These are phyloP conservation scores for Eucalyptus viminalis DNA, from an alignment of 345 rosid genomes.

Conservation along the genomic window DNA sequence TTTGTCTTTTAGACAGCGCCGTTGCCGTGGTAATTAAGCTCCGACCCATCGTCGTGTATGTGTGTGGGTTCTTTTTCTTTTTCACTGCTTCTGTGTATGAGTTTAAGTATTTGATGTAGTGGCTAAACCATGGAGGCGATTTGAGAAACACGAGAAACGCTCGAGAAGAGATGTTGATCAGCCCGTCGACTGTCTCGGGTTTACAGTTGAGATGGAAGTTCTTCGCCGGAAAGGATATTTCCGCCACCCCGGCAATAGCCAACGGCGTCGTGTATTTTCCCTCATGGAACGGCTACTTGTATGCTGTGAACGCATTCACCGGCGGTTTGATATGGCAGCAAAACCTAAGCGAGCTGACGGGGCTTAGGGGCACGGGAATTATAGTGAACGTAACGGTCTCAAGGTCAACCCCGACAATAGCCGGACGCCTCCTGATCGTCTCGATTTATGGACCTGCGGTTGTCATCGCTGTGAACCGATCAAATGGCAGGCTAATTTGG, in stretches of 20 bases:
- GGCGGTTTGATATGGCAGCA: slow-evolving; percentile 36
- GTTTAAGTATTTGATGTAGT: slow-evolving; percentile 1
- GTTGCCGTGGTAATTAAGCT: background rate
- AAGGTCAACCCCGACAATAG: slow-evolving; percentile 33
- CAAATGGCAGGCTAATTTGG: slow-evolving; percentile 24
- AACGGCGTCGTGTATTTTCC: slow-evolving; percentile 30
- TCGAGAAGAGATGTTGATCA: slow-evolving; percentile 3
- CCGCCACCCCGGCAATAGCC: slow-evolving; percentile 32
- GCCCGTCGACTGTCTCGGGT: background rate
- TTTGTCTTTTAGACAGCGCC: background rate
- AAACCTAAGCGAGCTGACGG: slow-evolving; percentile 22
- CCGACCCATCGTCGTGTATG: background rate
- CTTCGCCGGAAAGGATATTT: slow-evolving; percentile 30
- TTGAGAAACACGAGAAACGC: slow-evolving; percentile 17
- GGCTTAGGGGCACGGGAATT: slow-evolving; percentile 10
- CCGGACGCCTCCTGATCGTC: slow-evolving; percentile 11
- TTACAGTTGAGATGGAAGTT: slow-evolving; percentile 27
- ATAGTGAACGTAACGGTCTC: slow-evolving; percentile 12
- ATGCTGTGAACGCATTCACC: slow-evolving; percentile 28
- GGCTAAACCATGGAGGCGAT: slow-evolving; percentile 35
- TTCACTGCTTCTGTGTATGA: background rate
- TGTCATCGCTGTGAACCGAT: slow-evolving; percentile 20
- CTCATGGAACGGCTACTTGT: slow-evolving; percentile 39
- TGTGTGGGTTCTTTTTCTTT: background rate
- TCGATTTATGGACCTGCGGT: slow-evolving; percentile 30